phyloP scores from a whole-genome alignment of 2,329 filamentous ascomycete genomes.

The Stagonosporopsis vannaccii region DNA sequence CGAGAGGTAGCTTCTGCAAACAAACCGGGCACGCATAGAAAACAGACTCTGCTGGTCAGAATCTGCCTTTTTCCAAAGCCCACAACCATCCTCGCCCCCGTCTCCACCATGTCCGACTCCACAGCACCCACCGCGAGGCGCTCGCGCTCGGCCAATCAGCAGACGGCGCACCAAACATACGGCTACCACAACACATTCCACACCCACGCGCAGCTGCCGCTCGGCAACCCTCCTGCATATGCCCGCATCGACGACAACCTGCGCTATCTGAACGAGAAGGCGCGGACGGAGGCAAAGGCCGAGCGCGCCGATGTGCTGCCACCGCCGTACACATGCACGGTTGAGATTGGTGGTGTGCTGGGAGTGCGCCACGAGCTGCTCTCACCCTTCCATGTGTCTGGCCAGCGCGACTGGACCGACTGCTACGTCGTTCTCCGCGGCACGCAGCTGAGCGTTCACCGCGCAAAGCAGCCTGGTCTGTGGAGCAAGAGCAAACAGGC shows the following conservation, averaged over 20 bases:
- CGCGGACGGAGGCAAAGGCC: slow-evolving; percentile 27
- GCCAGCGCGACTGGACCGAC: slow-evolving; percentile 69
- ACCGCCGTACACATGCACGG: slow-evolving; percentile 47
- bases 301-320: slow-evolving; percentile 32
- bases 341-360: slow-evolving; percentile 46
- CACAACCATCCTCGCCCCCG: neutral
- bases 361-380: slow-evolving; percentile 71
- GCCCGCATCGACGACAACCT: slow-evolving; percentile 37
- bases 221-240: slow-evolving; percentile 44
- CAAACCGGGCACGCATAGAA: slow-evolving; percentile 18
- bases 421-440: slow-evolving; percentile 71
- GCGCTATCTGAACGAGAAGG: slow-evolving; percentile 30
- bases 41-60: slow-evolving; percentile 12
- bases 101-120: slow-evolving; percentile 13
- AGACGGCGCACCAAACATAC: slow-evolving; percentile 40
- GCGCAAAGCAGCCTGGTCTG: slow-evolving; percentile 62
- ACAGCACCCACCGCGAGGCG: slow-evolving; percentile 17
- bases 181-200: slow-evolving; percentile 55
- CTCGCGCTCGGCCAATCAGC: slow-evolving; percentile 29
- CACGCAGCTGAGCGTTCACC: slow-evolving; percentile 71
- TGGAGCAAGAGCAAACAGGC: slow-evolving; percentile 59
- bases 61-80: slow-evolving; percentile 1
- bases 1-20: slow-evolving; percentile 18
- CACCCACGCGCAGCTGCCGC: slow-evolving; percentile 43
- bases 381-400: slow-evolving; percentile 67